A percentile compares a stretch with the other conserved stretches of the same genome.
Conservation (phyloP, 768 basidiomycete genomes). For the Trametes meyenii region DNA sequence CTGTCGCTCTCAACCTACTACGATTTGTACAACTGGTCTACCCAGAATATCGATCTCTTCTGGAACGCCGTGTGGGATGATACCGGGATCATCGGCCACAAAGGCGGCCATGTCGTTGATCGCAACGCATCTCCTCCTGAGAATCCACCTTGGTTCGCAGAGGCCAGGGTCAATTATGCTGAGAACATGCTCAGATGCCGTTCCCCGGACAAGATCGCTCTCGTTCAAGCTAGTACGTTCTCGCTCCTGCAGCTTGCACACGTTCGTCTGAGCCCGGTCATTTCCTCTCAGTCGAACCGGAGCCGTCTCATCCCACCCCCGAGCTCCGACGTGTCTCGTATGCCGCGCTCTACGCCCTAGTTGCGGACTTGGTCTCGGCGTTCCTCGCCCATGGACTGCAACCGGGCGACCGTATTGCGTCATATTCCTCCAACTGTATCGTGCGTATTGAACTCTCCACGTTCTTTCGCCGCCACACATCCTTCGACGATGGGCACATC, state of each 20-base stretch:
- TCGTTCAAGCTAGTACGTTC: conserved; percentile 70
- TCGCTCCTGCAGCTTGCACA: conserved; percentile 22
- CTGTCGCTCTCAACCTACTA: conserved; percentile 54
- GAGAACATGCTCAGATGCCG: conserved; percentile 76
- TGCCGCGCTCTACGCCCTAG: conserved; percentile 56
- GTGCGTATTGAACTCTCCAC: conserved; percentile 43
- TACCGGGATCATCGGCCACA: conserved; percentile 60
- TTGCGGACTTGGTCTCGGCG: conserved; percentile 59
- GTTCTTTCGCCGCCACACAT: neutral
- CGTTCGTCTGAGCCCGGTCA: conserved; percentile 23
- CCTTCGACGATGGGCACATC: neutral
- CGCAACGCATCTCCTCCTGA: conserved; percentile 50
- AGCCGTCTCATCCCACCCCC: conserved; percentile 48
- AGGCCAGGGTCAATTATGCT: conserved; percentile 74
- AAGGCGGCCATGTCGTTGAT: conserved; percentile 65
- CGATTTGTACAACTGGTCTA: conserved; percentile 73
- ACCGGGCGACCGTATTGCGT: conserved; percentile 73
- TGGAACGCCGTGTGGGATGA: conserved; percentile 79
- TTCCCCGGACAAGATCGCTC: conserved; percentile 57
- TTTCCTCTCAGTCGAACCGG: conserved; percentile 58
- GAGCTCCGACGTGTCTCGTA: conserved; percentile 53
- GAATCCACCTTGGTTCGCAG: conserved; percentile 74
- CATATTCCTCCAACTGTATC: conserved; percentile 79
- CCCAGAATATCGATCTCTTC: conserved; percentile 58
- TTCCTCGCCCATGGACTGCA: conserved; percentile 53